Conservation (phyloP, 2,329 filamentous ascomycete species). For the Arthrobotrys megalospora region DNA sequence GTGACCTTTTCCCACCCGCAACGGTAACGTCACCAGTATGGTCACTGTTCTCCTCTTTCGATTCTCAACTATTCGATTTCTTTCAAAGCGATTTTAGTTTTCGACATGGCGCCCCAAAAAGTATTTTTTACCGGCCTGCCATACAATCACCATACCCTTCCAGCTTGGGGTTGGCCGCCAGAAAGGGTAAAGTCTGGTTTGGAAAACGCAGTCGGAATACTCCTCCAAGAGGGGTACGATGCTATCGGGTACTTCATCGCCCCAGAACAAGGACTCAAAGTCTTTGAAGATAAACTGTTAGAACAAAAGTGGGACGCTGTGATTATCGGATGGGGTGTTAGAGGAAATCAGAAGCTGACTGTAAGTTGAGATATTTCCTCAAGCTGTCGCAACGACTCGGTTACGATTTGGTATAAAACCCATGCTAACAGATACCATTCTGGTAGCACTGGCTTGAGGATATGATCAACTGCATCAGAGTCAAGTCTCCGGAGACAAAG, state of each 20-base stretch:
- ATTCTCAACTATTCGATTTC: neutral
- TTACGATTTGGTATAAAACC: no score
- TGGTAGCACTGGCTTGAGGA: constrained; percentile 53
- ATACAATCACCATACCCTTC: constrained; percentile 56
- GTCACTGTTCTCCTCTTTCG: neutral
- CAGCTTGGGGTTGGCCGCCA: constrained; percentile 57
- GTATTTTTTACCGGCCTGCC: constrained; percentile 55
- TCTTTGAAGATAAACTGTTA: constrained; percentile 56
- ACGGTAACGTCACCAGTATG: neutral
- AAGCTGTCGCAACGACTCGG: no score
- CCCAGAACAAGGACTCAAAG: constrained; percentile 45
- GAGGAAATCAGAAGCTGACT: constrained; percentile 54
- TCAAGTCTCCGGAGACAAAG: constrained; percentile 53
- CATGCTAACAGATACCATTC: constrained; percentile 10
- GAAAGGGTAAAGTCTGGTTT: constrained; percentile 52
- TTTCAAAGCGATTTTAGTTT: neutral
- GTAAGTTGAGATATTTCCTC: constrained; percentile 18
- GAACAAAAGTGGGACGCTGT: constrained; percentile 58
- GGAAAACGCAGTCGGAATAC: constrained; percentile 40
- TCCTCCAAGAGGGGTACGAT: constrained; percentile 52
- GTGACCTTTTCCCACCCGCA: neutral
- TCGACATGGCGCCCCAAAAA: constrained; percentile 38
- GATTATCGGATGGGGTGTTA: constrained; percentile 59
- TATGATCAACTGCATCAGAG: constrained; percentile 56
- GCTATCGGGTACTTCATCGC: constrained; percentile 59